These are phyloP conservation scores for Kodamaea arcana DNA, from an alignment of 1,139 yeast species.

Conservation along the genomic window DNA sequence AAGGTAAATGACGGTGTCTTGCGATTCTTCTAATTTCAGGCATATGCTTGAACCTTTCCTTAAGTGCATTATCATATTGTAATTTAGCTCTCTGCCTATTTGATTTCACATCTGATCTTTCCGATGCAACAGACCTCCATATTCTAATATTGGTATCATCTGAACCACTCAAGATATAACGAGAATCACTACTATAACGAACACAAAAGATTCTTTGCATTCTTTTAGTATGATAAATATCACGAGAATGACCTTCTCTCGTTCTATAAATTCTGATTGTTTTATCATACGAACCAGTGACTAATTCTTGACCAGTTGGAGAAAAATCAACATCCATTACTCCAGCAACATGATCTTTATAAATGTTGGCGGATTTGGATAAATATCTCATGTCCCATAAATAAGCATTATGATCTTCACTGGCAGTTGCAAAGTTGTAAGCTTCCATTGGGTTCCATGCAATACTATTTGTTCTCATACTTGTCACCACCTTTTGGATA, in stretches of 20 bases:
- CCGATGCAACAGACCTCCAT: slow-evolving; percentile 88
- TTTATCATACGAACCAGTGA: slow-evolving; percentile 92
- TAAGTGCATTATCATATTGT: slow-evolving; percentile 87
- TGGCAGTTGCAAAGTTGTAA: slow-evolving; percentile 84
- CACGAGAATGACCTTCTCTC: slow-evolving; percentile 87
- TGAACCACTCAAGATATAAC: slow-evolving; percentile 83
- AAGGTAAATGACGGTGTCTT: slow-evolving; percentile 89
- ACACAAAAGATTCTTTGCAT: slow-evolving; percentile 93
- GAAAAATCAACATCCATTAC: slow-evolving; percentile 92
- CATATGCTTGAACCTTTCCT: slow-evolving; percentile 91
- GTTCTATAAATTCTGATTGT: slow-evolving; percentile 77
- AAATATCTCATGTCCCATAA: slow-evolving; percentile 95
- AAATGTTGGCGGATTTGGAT: slow-evolving; percentile 72
- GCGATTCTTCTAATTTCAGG: slow-evolving; percentile 90
- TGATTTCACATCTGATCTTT: slow-evolving; percentile 76
- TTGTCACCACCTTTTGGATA: slow-evolving; percentile 81
- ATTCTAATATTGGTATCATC: slow-evolving; percentile 94
- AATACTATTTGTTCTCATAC: slow-evolving; percentile 78
- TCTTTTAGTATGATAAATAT: slow-evolving; percentile 91
- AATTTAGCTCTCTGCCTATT: slow-evolving; percentile 76
- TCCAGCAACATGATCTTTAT: slow-evolving; percentile 95
- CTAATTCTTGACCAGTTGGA: slow-evolving; percentile 95
- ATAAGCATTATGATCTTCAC: slow-evolving; percentile 93
- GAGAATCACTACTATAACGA: slow-evolving; percentile 81
- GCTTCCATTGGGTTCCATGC: slow-evolving; percentile 99